Evolutionary conservation across 148 eudicot genomes (phyloP).

Genomic region (Camellia sinensis): DNA sequence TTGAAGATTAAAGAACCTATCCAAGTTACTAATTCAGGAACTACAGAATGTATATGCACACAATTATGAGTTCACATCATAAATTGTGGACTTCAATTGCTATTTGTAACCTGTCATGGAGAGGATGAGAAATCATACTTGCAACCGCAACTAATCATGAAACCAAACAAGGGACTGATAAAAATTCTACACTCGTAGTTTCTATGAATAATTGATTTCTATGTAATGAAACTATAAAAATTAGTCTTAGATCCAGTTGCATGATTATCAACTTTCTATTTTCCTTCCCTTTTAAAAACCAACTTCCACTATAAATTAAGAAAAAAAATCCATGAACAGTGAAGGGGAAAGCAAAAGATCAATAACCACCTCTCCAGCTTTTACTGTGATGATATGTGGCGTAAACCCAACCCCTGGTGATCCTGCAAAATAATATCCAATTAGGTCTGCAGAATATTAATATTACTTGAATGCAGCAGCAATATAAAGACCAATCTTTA

Average conservation of each 20-base stretch:
- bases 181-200: not conserved
- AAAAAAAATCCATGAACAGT: not conserved
- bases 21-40: slow-evolving; percentile 1
- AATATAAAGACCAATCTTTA: not conserved
- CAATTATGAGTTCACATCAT: not conserved
- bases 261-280: not conserved
- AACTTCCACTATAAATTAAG: not conserved
- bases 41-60: not conserved
- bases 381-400: slow-evolving; percentile 70
- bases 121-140: not conserved
- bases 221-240: not conserved
- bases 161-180: not conserved
- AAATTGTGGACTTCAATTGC: not conserved
- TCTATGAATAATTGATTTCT: not conserved
- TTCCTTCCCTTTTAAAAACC: not conserved
- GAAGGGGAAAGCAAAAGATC: not conserved
- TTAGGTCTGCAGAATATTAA: not conserved
- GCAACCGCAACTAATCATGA: not conserved
- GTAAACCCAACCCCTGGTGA: slow-evolving; percentile 63
- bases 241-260: not conserved
- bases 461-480: not conserved
- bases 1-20: not conserved
- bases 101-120: not conserved
- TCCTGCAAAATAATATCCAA: slow-evolving; percentile 40
- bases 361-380: slow-evolving; percentile 66